These are phyloP conservation scores for Fusarium chlamydosporum DNA, from an alignment of 2,329 filamentous ascomycete genomes.

Conservation along the genomic window DNA sequence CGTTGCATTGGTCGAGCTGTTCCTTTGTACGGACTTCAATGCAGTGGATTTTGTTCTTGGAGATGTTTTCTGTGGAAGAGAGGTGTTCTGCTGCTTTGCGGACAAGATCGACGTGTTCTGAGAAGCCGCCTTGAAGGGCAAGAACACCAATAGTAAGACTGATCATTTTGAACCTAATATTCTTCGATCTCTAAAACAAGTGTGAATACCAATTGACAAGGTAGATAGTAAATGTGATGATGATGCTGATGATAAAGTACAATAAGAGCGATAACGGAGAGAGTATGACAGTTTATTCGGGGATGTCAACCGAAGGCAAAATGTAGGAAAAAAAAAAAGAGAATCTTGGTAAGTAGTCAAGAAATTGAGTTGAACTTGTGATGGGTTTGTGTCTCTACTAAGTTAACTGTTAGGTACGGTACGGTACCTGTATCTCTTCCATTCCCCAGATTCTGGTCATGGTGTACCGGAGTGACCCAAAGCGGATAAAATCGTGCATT, in stretches of 20 bases:
- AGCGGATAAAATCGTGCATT: constrained; percentile 40
- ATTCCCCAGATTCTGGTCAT: constrained; percentile 44
- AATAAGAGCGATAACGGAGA: constrained; percentile 38
- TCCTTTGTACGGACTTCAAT: constrained; percentile 83
- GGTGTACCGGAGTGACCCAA: constrained; percentile 42
- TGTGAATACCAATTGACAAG: too few species aligned
- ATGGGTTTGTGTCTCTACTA: too few species aligned
- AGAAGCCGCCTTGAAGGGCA: constrained; percentile 92
- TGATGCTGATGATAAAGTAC: background rate
- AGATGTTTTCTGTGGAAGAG: constrained; percentile 44
- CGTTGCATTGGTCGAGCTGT: constrained; percentile 81
- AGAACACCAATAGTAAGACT: constrained; percentile 71
- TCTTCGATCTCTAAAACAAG: too few species aligned
- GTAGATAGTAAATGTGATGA: background rate
- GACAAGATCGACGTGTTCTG: constrained; percentile 86
- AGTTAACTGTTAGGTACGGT: too few species aligned
- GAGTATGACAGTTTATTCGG: constrained; percentile 22
- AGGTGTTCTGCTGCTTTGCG: constrained; percentile 74
- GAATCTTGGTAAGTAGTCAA: constrained; percentile 25
- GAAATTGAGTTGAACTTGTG: constrained; percentile 1
- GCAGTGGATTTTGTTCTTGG: constrained; percentile 67
- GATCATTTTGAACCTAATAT: constrained; percentile 36
- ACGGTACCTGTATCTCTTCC: too few species aligned
- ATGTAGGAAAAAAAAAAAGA: background rate
- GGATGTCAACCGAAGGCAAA: constrained; percentile 36